phyloP scores from a whole-genome alignment of 2,329 filamentous ascomycete species.

The Colletotrichum somersetense region DNA sequence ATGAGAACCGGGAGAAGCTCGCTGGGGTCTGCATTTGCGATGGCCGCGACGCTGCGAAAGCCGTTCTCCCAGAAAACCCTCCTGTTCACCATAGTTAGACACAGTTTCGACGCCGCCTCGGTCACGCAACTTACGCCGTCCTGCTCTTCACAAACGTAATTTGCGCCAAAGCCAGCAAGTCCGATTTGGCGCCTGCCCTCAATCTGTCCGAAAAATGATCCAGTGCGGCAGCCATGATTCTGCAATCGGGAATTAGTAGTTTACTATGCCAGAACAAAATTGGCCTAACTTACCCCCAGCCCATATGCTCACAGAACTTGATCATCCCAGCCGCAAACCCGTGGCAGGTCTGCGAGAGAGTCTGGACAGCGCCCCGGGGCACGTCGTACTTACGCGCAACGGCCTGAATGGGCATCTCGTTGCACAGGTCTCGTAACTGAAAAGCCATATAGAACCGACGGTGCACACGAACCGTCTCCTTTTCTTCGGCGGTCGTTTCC shows the following conservation, averaged over 20 bases:
- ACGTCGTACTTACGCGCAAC: slow-evolving; percentile 79
- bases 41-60: slow-evolving; percentile 73
- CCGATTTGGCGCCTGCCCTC: slow-evolving; percentile 77
- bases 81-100: slow-evolving; percentile 44
- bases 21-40: slow-evolving; percentile 76
- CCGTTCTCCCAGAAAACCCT: slow-evolving; percentile 82
- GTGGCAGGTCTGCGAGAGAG: slow-evolving; percentile 78
- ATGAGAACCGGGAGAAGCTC: slow-evolving; percentile 79
- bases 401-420: slow-evolving; percentile 77
- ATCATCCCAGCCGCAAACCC: slow-evolving; percentile 85
- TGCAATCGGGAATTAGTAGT: slow-evolving; percentile 47
- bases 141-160: slow-evolving; percentile 83
- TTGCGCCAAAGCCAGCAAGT: slow-evolving; percentile 77
- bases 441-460: slow-evolving; percentile 80
- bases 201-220: slow-evolving; percentile 83
- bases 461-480: slow-evolving; percentile 73
- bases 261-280: not conserved
- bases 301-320: slow-evolving; percentile 83
- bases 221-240: slow-evolving; percentile 76
- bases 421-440: slow-evolving; percentile 83
- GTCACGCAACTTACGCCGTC: slow-evolving; percentile 66
- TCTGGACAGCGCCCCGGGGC: slow-evolving; percentile 78
- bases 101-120: slow-evolving; percentile 6
- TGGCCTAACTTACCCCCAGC: slow-evolving; percentile 68
- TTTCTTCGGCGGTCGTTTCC: slow-evolving; percentile 71